phyloP scores from a whole-genome alignment of 805 yeast species.

The Cephaloascus albidus region DNA sequence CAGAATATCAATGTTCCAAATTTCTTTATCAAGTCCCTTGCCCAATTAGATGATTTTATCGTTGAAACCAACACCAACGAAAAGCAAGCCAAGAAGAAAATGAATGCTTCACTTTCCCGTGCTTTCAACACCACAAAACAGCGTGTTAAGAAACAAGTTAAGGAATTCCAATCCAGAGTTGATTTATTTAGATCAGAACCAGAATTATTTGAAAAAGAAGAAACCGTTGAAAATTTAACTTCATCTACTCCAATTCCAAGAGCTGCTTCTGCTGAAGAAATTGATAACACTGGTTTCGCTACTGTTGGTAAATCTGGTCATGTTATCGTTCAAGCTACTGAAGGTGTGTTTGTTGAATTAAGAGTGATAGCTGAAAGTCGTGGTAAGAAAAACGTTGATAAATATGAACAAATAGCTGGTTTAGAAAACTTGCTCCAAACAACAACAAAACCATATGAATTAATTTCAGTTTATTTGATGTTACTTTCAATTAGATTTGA shows the following conservation, averaged over 20 bases:
- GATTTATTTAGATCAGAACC: constrained; percentile 60
- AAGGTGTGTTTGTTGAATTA: constrained; percentile 61
- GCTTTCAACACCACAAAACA: constrained; percentile 84
- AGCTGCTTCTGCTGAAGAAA: constrained; percentile 22
- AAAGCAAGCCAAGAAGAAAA: constrained; percentile 52
- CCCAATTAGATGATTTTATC: constrained; percentile 63
- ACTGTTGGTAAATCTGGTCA: constrained; percentile 29
- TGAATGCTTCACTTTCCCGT: constrained; percentile 75
- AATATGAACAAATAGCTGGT: constrained; percentile 61
- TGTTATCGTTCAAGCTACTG: constrained; percentile 20
- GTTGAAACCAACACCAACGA: constrained; percentile 40
- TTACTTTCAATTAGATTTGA: constrained; percentile 87
- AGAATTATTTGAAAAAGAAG: constrained; percentile 58
- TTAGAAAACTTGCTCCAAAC: constrained; percentile 57
- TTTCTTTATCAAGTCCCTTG: constrained; percentile 57
- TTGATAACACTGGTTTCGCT: constrained; percentile 17
- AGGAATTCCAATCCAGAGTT: constrained; percentile 56
- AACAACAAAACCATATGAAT: constrained; percentile 52
- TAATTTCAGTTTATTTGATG: constrained; percentile 67
- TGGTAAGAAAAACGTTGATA: constrained; percentile 92
- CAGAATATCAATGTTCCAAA: constrained; percentile 70
- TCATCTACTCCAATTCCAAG: constrained; percentile 14
- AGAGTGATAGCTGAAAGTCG: constrained; percentile 75
- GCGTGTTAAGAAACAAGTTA: constrained; percentile 71
- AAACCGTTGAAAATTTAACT: constrained; percentile 25